Evolutionary conservation across 148 eudicot genomes (phyloP), one percentile per base, ranked within the genome.

Genomic region (Rhododendron ovatum): DNA sequence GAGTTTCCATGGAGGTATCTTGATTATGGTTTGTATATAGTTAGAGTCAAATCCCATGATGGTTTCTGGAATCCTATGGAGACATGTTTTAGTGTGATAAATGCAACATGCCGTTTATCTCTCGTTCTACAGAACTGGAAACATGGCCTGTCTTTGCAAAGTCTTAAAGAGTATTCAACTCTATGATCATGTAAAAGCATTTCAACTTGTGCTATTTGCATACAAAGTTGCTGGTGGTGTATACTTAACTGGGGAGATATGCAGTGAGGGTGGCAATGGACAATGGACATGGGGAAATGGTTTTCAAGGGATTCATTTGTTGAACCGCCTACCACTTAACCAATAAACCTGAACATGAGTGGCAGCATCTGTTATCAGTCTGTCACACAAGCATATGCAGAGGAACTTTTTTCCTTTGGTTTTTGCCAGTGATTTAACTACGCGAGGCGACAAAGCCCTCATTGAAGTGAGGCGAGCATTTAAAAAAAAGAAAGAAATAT

Each of bases 1-100:
- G 86, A 86, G 82, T 85, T 50, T 41, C 95, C 96, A 33, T 96
- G 99, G 99, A 93, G 99, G 99, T 96, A 92, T 65, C 55, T 80
- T 69, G 55, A 35, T 77, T 65, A 39, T 20, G 45, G 26, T 82
- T 61, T 53, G 14, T 81, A 80, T 80, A 83, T 53, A 39, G 3
- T 53, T 1, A 86, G 13, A 75, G 41, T 28, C 17, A 26, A 43
- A 41, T 83, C 24, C 41, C 17, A 45, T 43, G 20, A 69, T 83
- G 78, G 78, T 45, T 17, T 83, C 28, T 43, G 14, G 51, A 48
- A n/a, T 18, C 37, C 61, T 30, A 50, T 15, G 14, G 17, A 22
- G 63, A 5, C 17, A 26, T 50, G 17, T 30, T n/a, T 47, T 1
- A 3, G 43, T 28, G 13, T 26, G 37, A 8, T 81, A 33, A 81